These are phyloP conservation scores for Hsuehochloa calcarea DNA, from an alignment of 176 grass and related monocot species.

Conservation along the genomic window DNA sequence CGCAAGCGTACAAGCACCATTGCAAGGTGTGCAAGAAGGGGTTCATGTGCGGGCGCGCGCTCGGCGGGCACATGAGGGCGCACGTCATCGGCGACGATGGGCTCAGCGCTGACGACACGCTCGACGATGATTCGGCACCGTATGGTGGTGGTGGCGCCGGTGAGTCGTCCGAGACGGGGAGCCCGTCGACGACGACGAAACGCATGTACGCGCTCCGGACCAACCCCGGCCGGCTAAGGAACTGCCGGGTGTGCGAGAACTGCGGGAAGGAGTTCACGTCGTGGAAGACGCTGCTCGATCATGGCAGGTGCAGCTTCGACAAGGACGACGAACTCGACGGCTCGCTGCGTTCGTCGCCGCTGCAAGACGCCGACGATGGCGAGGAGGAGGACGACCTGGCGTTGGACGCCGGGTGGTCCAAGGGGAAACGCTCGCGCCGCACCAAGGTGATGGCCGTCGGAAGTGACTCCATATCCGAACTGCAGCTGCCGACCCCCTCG, in stretches of 20 bases:
- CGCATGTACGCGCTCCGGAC: slow-evolving; percentile 59
- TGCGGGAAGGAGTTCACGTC: slow-evolving; percentile 68
- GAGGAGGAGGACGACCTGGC: background rate
- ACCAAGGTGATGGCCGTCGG: slow-evolving; percentile 18
- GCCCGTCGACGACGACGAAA: slow-evolving; percentile 17
- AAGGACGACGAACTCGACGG: background rate
- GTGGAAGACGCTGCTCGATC: slow-evolving; percentile 65
- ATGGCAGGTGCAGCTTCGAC: slow-evolving; percentile 47
- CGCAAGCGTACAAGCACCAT: slow-evolving; percentile 51
- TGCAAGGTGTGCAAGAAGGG: slow-evolving; percentile 86
- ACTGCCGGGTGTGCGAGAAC: slow-evolving; percentile 52
- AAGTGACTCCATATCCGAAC: background rate
- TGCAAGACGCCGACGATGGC: background rate
- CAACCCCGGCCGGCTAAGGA: slow-evolving; percentile 45
- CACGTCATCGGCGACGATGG: slow-evolving; percentile 57
- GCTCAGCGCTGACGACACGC: background rate
- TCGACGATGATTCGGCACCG: background rate
- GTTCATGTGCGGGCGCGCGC: slow-evolving; percentile 63
- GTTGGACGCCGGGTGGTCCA: slow-evolving; percentile 35
- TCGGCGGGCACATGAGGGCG: slow-evolving; percentile 85
- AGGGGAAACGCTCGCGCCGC: slow-evolving; percentile 59
- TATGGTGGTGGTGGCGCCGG: background rate
- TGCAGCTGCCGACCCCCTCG: background rate
- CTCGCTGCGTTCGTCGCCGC: slow-evolving; percentile 5
- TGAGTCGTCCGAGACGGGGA: slow-evolving; percentile 6